These are phyloP conservation scores for Candolleomyces eurysporus DNA, from an alignment of 768 basidiomycete genomes.

Conservation along the genomic window DNA sequence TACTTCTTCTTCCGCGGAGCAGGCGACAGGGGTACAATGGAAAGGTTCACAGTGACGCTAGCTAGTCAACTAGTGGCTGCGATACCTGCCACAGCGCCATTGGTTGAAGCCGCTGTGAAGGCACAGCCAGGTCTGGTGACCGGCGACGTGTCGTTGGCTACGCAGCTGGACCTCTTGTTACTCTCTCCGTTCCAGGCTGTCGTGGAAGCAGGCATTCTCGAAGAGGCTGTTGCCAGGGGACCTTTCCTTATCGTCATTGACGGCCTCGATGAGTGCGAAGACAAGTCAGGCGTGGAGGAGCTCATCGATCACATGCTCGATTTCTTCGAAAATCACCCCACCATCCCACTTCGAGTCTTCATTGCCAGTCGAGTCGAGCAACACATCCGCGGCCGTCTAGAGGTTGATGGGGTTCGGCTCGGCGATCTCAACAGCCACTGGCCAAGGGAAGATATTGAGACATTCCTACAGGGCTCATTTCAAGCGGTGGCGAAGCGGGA, in stretches of 20 bases:
- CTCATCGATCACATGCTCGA: background rate
- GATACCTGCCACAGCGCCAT: background rate
- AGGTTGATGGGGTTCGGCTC: background rate
- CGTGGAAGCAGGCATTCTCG: background rate
- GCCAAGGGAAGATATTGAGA: background rate
- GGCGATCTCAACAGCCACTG: background rate
- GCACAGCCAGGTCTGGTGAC: background rate
- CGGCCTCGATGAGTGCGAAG: conserved; percentile 6
- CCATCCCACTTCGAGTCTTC: background rate
- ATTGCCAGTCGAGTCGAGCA: background rate
- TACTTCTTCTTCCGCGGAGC: conserved; percentile 5
- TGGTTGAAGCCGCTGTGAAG: background rate
- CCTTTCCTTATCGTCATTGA: background rate
- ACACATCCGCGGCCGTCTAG: background rate
- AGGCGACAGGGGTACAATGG: background rate
- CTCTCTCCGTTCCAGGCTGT: background rate
- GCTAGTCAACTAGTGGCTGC: background rate
- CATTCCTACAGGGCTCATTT: background rate
- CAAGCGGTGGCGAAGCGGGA: background rate
- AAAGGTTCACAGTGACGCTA: background rate
- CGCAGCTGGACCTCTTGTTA: conserved; percentile 2
- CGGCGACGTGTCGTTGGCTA: background rate
- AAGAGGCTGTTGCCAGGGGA: background rate
- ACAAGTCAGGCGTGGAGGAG: background rate
- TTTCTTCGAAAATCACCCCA: background rate